Evolutionary conservation across 768 basidiomycete species (phyloP), one percentile per base, ranked within the genome.

Genomic region (Lepiota venenata): DNA sequence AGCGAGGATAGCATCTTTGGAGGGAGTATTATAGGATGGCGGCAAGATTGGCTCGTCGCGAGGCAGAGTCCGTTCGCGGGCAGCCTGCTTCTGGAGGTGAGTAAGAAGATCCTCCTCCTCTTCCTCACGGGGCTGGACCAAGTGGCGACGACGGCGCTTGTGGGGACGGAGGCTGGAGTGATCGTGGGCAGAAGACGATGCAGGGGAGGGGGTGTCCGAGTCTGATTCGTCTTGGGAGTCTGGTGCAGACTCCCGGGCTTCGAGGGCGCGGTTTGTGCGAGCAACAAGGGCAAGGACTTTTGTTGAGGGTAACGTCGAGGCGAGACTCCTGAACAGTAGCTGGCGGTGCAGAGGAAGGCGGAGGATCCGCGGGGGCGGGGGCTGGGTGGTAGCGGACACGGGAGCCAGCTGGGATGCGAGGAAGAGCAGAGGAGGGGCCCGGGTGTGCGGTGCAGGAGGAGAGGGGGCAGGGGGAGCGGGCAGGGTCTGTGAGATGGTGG

Each of bases 271-370:
- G 22, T 36, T 36, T 37, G 60, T 56, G 47, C 63, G 66, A 48
- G 61, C 58, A 47, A 79, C 64, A 59, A 87, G 73, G 39, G 65
- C 62, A 32, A 84, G 51, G 61, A 88, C 62, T 61, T n/a, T 82
- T 83, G 65, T 71, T 78, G 47, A 88, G 64, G 51, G 82, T 76
- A 64, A 88, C 78, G 62, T 88, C 88, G 20, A 72, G 58, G 32
- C 60, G 63, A 2, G 58, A 60, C 4, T 57, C 45, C 9, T 27
- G 60, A 50, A 59, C 52, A 52, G 61, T 27, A 59, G 56, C n/a
- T 47, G 58, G 35, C 53, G 48, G 44, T 47, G 29, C 37, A 22
- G 35, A 48, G 15, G 58, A 46, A 25, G 25, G 5, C 18, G 52
- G 63, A 8, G 54, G 29, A 25, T 51, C 55, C 32, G 54, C 52